phyloP scores from a whole-genome alignment of 164 flowering plant species.

The Santalum album region DNA sequence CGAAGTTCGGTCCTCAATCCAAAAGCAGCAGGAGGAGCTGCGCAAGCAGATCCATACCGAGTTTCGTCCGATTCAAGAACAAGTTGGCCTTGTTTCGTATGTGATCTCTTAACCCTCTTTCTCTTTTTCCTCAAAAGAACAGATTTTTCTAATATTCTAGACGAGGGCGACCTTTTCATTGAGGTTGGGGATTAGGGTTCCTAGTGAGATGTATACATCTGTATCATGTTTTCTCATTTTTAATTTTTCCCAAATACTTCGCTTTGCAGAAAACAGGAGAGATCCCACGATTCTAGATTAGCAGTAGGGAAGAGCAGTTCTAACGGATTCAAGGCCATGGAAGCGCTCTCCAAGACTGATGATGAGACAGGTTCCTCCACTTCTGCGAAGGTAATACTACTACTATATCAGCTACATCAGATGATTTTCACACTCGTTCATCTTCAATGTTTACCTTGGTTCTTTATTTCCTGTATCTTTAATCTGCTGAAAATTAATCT shows the following conservation, averaged over 20 bases:
- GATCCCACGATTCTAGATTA: constrained; percentile 91
- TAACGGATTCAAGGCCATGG: constrained; percentile 63
- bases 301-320: constrained; percentile 65
- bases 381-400: constrained; percentile 25
- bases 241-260: not conserved
- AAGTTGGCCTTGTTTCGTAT: constrained; percentile 87
- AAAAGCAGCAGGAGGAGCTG: constrained; percentile 87
- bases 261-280: constrained; percentile 60
- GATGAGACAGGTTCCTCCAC: constrained; percentile 13
- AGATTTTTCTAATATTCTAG: too few relatives aligned
- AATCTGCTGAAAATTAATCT: too few relatives aligned
- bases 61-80: constrained; percentile 81
- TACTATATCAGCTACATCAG: too few relatives aligned
- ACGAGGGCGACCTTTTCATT: too few relatives aligned
- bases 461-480: too few relatives aligned
- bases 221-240: constrained; percentile 1
- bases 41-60: constrained; percentile 83
- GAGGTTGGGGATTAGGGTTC: too few relatives aligned
- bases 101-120: constrained; percentile 6
- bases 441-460: too few relatives aligned
- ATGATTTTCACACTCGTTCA: too few relatives aligned
- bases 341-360: constrained; percentile 28
- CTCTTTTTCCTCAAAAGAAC: too few relatives aligned
- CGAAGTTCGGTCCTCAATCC: too few relatives aligned
- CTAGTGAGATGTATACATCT: too few relatives aligned